Evolutionary conservation across 2,329 filamentous ascomycete genomes (phyloP), one percentile per base, ranked within the genome.

Genomic region (Calonectria honghensis): DNA sequence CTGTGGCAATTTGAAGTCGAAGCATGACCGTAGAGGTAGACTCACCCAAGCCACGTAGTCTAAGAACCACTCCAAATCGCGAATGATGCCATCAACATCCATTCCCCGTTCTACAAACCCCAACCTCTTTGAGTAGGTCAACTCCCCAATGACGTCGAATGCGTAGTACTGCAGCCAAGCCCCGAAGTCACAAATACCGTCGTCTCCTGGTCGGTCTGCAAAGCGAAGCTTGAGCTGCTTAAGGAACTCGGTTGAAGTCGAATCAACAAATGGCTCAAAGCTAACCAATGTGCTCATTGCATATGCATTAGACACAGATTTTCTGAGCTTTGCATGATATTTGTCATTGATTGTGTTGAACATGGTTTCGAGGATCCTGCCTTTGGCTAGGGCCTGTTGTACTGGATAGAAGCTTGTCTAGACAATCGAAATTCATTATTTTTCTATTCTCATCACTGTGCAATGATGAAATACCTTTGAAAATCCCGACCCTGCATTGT

Each of bases 21-120:
- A 37, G 7, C 1, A 4, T 24, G 5, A 7, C 20, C 3, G 20
- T 39, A 11, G 10, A 27, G n/a, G 31, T n/a, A 18, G 14, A 63
- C 57, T 63, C 24, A 41, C 57, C 57, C 57, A 63, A 41, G 57
- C 27, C 6, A 63, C 57, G n/a, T 63, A 63, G 13, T 63, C 57
- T 24, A 41, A 41, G 57, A 63, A 63, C 16, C n/a, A 27, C 4
- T 63, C 57, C 24, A 63, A 37, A 20, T 63, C 57, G 2, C 37
- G 57, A 18, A 63, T 63, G 37, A 63, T 63, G 24, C 31, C 24
- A 35, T 63, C 57, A 31, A 63, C 35, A 29, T 63, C 57, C 20
- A 63, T 18, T 4, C 35, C 57, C 4, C 16, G 37, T 29, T 63
- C 57, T 7, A 63, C 57, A n/a, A 63, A 63, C 1, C 57, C 57